Conservation (phyloP, 345 rosid genomes). For the Mercurialis annua region DNA sequence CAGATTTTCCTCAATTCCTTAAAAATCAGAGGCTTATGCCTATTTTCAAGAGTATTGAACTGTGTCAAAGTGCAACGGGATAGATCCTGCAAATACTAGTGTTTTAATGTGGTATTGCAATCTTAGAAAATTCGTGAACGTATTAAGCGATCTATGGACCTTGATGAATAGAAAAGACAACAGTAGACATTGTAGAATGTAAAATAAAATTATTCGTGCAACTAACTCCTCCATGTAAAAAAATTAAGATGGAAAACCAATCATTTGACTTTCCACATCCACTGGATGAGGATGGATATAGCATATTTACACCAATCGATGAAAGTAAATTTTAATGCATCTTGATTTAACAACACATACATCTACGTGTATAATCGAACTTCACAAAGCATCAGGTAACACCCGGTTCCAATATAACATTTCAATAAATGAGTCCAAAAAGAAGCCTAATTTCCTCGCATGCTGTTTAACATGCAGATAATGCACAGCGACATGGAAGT, state of each 20-base stretch:
- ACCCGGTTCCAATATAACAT: background rate
- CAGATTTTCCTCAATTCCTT: slow-evolving; percentile 73
- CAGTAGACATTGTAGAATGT: too few relatives aligned
- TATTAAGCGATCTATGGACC: background rate
- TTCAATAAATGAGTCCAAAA: background rate
- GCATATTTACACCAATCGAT: background rate
- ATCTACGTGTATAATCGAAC: background rate
- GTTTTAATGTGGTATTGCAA: background rate
- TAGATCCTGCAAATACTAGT: slow-evolving; percentile 44
- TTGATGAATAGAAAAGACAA: background rate
- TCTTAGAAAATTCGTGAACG: background rate
- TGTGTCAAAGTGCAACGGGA: slow-evolving; percentile 57
- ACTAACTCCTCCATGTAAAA: background rate
- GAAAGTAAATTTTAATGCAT: background rate
- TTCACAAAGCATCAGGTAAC: background rate
- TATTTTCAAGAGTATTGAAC: slow-evolving; percentile 61
- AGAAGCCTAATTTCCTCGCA: background rate
- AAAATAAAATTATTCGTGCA: too few relatives aligned
- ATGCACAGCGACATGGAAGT: background rate
- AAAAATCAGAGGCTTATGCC: slow-evolving; percentile 61
- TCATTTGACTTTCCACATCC: background rate
- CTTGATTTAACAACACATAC: too few relatives aligned
- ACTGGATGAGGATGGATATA: background rate
- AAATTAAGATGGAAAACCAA: background rate
- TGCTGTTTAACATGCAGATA: background rate